Conservation (phyloP, 768 basidiomycete species). For the Macrolepiota fuliginosa region DNA sequence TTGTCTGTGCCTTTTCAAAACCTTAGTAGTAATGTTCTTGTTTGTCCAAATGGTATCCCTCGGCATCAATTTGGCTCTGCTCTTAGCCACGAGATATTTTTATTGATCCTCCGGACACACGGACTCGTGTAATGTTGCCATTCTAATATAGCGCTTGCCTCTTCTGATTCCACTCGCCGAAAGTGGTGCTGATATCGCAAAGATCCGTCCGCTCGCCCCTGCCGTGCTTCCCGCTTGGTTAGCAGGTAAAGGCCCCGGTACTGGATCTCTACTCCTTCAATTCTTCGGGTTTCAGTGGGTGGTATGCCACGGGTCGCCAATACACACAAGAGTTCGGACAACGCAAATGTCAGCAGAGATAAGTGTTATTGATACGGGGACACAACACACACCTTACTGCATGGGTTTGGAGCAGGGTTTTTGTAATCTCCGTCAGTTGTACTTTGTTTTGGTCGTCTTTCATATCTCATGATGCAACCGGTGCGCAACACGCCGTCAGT, state of each 20-base stretch:
- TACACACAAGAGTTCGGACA: too few species aligned
- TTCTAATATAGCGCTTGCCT: slow-evolving; percentile 3
- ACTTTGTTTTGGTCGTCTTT: neutral
- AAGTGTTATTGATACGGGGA: neutral
- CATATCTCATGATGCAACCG: neutral
- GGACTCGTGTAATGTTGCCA: neutral
- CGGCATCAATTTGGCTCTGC: neutral
- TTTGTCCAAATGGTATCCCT: neutral
- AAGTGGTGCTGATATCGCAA: neutral
- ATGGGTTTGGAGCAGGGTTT: neutral
- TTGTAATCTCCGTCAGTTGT: neutral
- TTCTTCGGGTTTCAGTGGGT: too few species aligned
- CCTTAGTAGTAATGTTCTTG: neutral
- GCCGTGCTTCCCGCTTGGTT: neutral
- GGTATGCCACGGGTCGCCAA: too few species aligned
- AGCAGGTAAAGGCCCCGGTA: neutral
- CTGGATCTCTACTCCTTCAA: too few species aligned
- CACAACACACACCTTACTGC: neutral
- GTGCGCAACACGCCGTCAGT: neutral
- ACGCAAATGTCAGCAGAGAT: neutral
- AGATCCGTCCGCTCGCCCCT: slow-evolving; percentile 1
- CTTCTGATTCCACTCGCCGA: neutral
- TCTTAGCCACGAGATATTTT: slow-evolving; percentile 1
- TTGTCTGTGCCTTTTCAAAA: neutral
- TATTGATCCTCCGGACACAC: neutral